Conservation (phyloP, 768 basidiomycete genomes). For the Daedaleopsis sinensis region DNA sequence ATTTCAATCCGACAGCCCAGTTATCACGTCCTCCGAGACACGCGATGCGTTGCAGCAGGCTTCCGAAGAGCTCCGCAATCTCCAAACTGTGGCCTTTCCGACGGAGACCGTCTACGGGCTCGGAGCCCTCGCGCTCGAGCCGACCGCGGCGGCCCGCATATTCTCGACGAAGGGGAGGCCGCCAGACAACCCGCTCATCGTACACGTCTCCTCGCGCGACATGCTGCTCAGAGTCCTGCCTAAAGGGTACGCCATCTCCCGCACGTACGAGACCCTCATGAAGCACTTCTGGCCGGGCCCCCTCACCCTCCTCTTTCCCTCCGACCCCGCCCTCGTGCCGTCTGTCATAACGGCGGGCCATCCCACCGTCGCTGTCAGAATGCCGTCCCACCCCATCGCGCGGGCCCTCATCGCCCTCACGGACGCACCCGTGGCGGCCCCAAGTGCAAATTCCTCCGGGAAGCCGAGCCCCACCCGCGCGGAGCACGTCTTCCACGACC, state of each 20-base stretch:
- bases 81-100: constrained; percentile 81
- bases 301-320: constrained; percentile 89
- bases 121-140: constrained; percentile 79
- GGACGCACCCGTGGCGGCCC: constrained; percentile 84
- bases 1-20: constrained; percentile 54
- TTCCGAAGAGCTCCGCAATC: constrained; percentile 52
- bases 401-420: constrained; percentile 81
- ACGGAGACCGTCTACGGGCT: constrained; percentile 99
- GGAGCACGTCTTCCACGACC: constrained; percentile 80
- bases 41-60: constrained; percentile 57
- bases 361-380: constrained; percentile 83
- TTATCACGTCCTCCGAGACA: constrained; percentile 54
- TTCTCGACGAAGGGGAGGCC: constrained; percentile 92
- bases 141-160: constrained; percentile 68
- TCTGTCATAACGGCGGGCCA: constrained; percentile 79
- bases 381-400: constrained; percentile 94
- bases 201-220: constrained; percentile 83
- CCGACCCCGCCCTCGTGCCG: constrained; percentile 62
- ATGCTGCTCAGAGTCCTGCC: constrained; percentile 87
- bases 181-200: constrained; percentile 95
- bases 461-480: constrained; percentile 93
- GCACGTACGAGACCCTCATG: constrained; percentile 74
- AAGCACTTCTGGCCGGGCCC: constrained; percentile 94
- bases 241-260: constrained; percentile 55
- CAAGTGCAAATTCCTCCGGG: constrained; percentile 93